Conservation (phyloP, 495 filamentous ascomycete genomes). For the Penicillium nucicola region DNA sequence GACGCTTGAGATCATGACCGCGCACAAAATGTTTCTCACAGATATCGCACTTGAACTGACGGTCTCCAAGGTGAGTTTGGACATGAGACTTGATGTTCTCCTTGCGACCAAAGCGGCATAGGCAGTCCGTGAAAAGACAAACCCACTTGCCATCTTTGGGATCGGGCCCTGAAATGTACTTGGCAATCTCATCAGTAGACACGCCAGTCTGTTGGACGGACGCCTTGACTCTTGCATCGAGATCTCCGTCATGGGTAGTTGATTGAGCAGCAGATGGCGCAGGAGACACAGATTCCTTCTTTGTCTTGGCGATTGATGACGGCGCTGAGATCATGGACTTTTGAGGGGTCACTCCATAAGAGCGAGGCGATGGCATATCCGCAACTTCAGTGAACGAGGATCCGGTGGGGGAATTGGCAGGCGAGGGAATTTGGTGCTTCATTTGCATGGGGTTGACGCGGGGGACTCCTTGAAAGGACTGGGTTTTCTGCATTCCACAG, state of each 20-base stretch:
- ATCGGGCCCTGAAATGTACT: constrained; percentile 79
- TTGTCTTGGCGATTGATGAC: constrained; percentile 17
- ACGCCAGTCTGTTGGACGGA: constrained; percentile 72
- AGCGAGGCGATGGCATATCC: constrained; percentile 39
- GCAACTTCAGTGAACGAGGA: constrained; percentile 48
- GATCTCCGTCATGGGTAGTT: constrained; percentile 43
- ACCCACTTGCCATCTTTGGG: constrained; percentile 73
- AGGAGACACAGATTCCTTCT: constrained; percentile 5
- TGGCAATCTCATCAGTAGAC: constrained; percentile 79
- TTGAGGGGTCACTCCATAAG: constrained; percentile 20
- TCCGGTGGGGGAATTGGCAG: constrained; percentile 44
- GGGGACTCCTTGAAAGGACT: constrained; percentile 43
- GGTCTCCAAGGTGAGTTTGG: constrained; percentile 93
- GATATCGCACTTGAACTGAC: constrained; percentile 84
- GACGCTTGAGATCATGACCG: constrained; percentile 93
- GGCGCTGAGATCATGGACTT: constrained; percentile 30
- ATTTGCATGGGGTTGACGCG: constrained; percentile 31
- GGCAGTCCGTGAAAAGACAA: constrained; percentile 77
- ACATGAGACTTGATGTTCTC: constrained; percentile 98
- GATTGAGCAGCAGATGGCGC: constrained; percentile 29
- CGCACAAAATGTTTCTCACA: constrained; percentile 94
- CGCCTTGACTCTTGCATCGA: constrained; percentile 46
- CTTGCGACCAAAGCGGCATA: constrained; percentile 82
- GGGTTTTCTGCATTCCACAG: constrained; percentile 46
- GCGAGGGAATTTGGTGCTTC: constrained; percentile 47